Percentiles rank a stretch among this genome's conserved stretches.
Evolutionary conservation across 805 yeast species (phyloP).

Genomic region (Metschnikowia santaceciliae): DNA sequence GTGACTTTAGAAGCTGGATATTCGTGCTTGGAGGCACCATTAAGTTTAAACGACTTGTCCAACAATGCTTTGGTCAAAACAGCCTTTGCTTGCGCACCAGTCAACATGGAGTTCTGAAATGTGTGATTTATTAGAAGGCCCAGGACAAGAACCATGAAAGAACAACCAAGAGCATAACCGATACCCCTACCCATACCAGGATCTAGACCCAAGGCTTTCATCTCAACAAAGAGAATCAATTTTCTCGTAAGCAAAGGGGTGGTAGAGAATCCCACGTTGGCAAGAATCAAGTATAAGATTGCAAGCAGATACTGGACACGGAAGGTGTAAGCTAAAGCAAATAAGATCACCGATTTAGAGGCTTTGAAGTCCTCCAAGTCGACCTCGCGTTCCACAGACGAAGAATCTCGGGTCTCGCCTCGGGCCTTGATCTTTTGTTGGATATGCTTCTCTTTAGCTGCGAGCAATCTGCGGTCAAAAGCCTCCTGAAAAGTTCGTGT

Average conservation of each 20-base stretch:
- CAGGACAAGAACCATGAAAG: constrained; percentile 24
- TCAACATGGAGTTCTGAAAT: constrained; percentile 55
- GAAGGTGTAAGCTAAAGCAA: constrained; percentile 28
- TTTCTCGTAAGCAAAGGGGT: constrained; percentile 36
- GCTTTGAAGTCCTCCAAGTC: constrained; percentile 31
- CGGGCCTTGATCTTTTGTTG: constrained; percentile 25
- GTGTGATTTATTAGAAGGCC: constrained; percentile 52
- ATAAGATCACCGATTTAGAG: constrained; percentile 22
- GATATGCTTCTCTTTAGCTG: constrained; percentile 19
- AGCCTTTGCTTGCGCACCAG: constrained; percentile 71
- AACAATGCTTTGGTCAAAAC: constrained; percentile 66
- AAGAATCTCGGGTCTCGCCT: constrained; percentile 17
- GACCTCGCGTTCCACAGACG: constrained; percentile 17
- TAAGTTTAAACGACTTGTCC: constrained; percentile 61
- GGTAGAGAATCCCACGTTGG: constrained; percentile 24
- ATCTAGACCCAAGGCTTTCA: constrained; percentile 23
- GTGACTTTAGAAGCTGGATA: constrained; percentile 71
- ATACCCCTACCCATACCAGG: constrained; percentile 31
- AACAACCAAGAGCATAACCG: constrained; percentile 40
- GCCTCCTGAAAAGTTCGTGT: constrained; percentile 21
- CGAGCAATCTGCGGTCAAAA: constrained; percentile 6
- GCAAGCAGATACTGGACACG: constrained; percentile 26
- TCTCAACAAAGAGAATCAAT: constrained; percentile 34
- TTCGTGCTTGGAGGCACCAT: constrained; percentile 52
- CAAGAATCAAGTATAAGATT: constrained; percentile 21